A percentile compares a stretch with the other conserved stretches of the same genome.
Evolutionary conservation across 148 eudicot species (phyloP).

Genomic region (Tetragonia tetragonoides): DNA sequence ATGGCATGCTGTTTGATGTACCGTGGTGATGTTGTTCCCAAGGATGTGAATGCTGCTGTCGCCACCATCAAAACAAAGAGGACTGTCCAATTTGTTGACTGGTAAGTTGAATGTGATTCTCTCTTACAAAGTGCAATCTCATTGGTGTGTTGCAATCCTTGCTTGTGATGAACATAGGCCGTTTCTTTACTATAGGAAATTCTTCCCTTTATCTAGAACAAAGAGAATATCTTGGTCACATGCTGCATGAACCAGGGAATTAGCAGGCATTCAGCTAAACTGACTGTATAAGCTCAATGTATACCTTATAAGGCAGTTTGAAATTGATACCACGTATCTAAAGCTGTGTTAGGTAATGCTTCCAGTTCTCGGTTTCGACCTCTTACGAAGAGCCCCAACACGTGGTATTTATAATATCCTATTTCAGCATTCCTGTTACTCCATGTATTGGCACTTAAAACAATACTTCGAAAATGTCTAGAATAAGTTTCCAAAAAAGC

Average conservation of each 20-base stretch:
- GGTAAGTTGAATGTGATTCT: slow-evolving; percentile 25
- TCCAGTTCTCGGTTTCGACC: too few relatives aligned
- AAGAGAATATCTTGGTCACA: not conserved
- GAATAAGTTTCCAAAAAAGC: too few relatives aligned
- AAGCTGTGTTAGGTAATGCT: too few relatives aligned
- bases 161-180: not conserved
- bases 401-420: too few relatives aligned
- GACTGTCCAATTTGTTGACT: slow-evolving; percentile 40
- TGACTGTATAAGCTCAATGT: not conserved
- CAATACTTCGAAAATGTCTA: too few relatives aligned
- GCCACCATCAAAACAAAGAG: slow-evolving; percentile 37
- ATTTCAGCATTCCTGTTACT: too few relatives aligned
- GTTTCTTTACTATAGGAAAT: not conserved
- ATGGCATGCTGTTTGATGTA: slow-evolving; percentile 45
- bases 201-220: not conserved
- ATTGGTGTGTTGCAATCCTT: not conserved
- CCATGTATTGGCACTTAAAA: too few relatives aligned
- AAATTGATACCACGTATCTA: not conserved
- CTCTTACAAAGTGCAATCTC: not conserved
- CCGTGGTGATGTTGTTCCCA: slow-evolving; percentile 46
- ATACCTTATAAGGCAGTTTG: not conserved
- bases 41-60: slow-evolving; percentile 39
- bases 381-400: too few relatives aligned
- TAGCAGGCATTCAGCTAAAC: not conserved
- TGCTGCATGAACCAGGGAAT: not conserved